Base-by-base conservation (phyloP, 177 flowering plant genomes). In the Vitis hybrid region DNA sequence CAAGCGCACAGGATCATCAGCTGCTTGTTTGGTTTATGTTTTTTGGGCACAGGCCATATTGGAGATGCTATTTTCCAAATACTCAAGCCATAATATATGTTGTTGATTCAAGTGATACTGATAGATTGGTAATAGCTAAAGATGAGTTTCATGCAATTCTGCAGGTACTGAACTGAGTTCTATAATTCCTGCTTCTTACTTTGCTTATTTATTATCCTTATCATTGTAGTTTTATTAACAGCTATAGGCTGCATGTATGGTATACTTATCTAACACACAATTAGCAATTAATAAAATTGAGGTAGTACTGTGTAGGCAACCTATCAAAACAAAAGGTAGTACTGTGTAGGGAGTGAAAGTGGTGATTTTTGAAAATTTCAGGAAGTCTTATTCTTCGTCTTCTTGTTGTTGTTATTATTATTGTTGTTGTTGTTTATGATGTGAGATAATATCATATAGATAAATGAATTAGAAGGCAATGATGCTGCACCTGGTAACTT, bases 21-120 rank as follows among this genome's bases (percentile, higher is more conserved):
- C 18, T 73, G 27, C 53, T 59, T 69, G 4, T 75, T 64, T 67
- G 69, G 59, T 70, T 58, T 54, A 61, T 67, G 2, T 71, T 73
- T 60, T 69, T 27, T 27, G 30, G 51, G 24, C 66, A 49, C 84
- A 95, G 98, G 87, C 99, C 99, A 72, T 95, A 93, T 64, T 95
- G 99, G 99, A 90, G 98, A 79, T 93, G 98, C 78, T 95, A 93
- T 78, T 95, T 95, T 64, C 99, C 99, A 61, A 93, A 95, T 78
- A 93, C 99, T 11, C 97, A 91, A 79, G 99, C 99, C 41, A 86
- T 95, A 74, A 90, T 95, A 48, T 95, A 95, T 78, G 99, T 95
- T 63, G 92, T 95, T 73, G 98, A 95, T 78, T 95, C 99, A 66
- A 95, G 98, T 79, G 98, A 93, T 77, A 91, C 94, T 7, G 99